These are phyloP conservation scores for Colletotrichum cereale DNA, from an alignment of 2,329 filamentous ascomycete species.

Conservation along the genomic window DNA sequence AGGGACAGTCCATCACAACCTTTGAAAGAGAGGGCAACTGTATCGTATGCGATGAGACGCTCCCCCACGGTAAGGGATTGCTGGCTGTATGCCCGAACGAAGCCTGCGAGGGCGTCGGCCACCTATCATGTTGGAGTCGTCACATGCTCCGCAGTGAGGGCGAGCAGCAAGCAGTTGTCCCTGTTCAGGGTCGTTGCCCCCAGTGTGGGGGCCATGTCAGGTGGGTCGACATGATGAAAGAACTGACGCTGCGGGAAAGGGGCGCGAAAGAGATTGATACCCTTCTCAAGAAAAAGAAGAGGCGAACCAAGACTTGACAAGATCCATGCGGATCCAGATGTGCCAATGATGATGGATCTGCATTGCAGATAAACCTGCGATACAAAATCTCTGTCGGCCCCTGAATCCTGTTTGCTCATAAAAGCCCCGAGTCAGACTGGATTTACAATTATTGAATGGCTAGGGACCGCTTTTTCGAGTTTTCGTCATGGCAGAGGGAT, in stretches of 20 bases:
- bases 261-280: constrained; percentile 78
- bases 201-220: constrained; percentile 70
- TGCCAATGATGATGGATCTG: neutral
- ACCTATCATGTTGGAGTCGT: constrained; percentile 70
- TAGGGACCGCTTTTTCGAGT: neutral
- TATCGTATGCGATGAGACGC: constrained; percentile 61
- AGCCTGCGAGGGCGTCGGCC: constrained; percentile 68
- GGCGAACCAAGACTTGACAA: constrained; percentile 43
- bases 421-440: constrained; percentile 1
- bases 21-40: constrained; percentile 70
- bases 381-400: constrained; percentile 2
- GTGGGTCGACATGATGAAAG: constrained; percentile 87
- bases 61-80: constrained; percentile 63
- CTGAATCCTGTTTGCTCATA: constrained; percentile 7
- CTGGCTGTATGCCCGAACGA: constrained; percentile 68
- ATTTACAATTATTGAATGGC: neutral
- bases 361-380: constrained; percentile 12
- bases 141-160: constrained; percentile 59
- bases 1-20: constrained; percentile 64
- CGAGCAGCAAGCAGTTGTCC: constrained; percentile 66
- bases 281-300: constrained; percentile 62
- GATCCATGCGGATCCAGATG: constrained; percentile 8
- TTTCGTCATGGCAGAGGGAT: neutral
- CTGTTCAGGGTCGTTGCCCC: constrained; percentile 78
- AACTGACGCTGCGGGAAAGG: constrained; percentile 79